phyloP scores from a whole-genome alignment of 495 filamentous ascomycete species.

The Penicillium canariense region DNA sequence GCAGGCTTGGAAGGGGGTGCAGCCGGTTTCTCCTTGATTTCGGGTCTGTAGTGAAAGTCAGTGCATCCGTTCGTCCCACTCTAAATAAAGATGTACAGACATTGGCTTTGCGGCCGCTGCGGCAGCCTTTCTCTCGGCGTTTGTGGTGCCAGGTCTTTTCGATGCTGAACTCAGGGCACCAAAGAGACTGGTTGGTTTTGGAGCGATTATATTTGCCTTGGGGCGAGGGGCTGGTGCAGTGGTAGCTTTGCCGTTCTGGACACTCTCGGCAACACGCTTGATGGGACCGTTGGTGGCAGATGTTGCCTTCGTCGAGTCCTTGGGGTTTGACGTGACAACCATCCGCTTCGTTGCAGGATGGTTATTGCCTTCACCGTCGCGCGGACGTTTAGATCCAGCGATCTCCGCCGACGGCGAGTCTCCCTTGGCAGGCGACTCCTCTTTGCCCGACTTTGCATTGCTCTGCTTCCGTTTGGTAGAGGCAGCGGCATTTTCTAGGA shows the following conservation, averaged over 20 bases:
- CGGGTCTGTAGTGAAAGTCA: constrained; percentile 29
- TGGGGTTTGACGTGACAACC: constrained; percentile 33
- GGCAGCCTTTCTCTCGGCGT: constrained; percentile 52
- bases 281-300: constrained; percentile 22
- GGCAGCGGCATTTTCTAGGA: constrained; percentile 55
- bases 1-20: constrained; percentile 42
- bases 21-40: constrained; percentile 41
- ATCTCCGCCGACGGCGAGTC: constrained; percentile 28
- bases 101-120: constrained; percentile 43
- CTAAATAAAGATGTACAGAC: no score
- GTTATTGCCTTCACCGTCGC: constrained; percentile 40
- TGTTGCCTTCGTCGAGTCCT: constrained; percentile 26
- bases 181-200: constrained; percentile 59
- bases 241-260: constrained; percentile 32
- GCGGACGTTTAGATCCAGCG: constrained; percentile 46
- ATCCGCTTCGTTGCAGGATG: constrained; percentile 42
- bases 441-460: constrained; percentile 35
- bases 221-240: constrained; percentile 36
- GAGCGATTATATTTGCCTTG: constrained; percentile 49
- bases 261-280: constrained; percentile 22
- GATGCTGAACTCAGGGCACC: constrained; percentile 57
- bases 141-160: constrained; percentile 59
- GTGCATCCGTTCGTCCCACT: neutral
- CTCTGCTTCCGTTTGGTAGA: constrained; percentile 50
- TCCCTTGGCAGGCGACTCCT: constrained; percentile 31